A percentile compares a stretch with the other conserved stretches of the same genome.
These are phyloP conservation scores for Cladosporium cucumerinum DNA, from an alignment of 2,329 filamentous ascomycete genomes.

Conservation along the genomic window DNA sequence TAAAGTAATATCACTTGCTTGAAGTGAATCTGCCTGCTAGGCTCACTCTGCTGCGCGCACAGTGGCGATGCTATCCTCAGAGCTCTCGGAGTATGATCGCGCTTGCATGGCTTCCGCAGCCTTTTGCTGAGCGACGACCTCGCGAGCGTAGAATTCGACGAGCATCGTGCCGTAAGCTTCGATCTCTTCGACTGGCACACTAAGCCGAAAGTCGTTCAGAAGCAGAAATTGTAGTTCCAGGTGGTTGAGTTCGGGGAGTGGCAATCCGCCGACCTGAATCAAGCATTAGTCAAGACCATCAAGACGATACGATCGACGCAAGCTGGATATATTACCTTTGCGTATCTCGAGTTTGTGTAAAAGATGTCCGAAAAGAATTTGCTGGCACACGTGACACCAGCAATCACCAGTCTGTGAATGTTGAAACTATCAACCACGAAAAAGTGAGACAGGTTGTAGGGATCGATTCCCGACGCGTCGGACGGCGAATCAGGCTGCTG, in stretches of 20 bases:
- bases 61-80: conserved; percentile 31
- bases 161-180: conserved; percentile 98
- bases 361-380: conserved; percentile 99
- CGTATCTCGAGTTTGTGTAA: conserved; percentile 98
- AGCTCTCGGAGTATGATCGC: conserved; percentile 33
- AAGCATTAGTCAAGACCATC: not conserved
- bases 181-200: conserved; percentile 88
- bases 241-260: conserved; percentile 88
- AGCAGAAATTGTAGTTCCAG: conserved; percentile 93
- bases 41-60: conserved; percentile 24
- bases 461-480: conserved; percentile 40
- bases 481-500: conserved; percentile 32
- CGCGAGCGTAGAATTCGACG: conserved; percentile 93
- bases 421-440: conserved; percentile 99
- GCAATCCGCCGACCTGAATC: conserved; percentile 82
- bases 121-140: conserved; percentile 68
- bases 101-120: conserved; percentile 28
- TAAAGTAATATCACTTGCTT: not conserved
- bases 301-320: not conserved
- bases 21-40: not conserved
- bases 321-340: conserved; percentile 67
- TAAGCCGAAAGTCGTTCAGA: conserved; percentile 92
- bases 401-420: conserved; percentile 93
- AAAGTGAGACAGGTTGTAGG: conserved; percentile 60
- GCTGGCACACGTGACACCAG: conserved; percentile 95